phyloP scores from a whole-genome alignment of 345 rosid species.

The Salix brachista region DNA sequence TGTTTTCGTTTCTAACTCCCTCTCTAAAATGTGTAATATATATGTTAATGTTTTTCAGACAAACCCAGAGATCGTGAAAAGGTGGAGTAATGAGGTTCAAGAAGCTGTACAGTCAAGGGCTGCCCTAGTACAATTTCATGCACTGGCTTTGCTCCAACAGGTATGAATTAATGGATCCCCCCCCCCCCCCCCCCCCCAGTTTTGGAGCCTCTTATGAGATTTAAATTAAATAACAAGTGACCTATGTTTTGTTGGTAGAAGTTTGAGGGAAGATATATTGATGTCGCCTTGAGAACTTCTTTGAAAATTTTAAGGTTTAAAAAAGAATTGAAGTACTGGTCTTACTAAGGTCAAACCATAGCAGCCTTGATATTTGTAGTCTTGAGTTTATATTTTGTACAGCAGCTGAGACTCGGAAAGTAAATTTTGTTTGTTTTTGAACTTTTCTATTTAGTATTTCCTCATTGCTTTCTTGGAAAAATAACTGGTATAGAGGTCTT shows the following conservation, averaged over 20 bases:
- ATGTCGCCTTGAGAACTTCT: background rate
- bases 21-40: background rate
- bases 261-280: background rate
- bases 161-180: constrained; percentile 22
- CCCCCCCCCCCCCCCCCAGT: background rate
- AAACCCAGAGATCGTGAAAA: constrained; percentile 60
- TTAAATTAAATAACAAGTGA: background rate
- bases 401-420: background rate
- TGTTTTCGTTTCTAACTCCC: background rate
- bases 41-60: constrained; percentile 14
- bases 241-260: background rate
- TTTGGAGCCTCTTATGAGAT: background rate
- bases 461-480: background rate
- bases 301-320: background rate
- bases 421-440: background rate
- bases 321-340: background rate
- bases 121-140: constrained; percentile 97
- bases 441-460: background rate
- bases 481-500: background rate
- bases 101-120: constrained; percentile 98
- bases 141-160: constrained; percentile 87
- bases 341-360: background rate
- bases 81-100: constrained; percentile 99
- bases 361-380: background rate
- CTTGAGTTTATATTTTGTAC: background rate